These are phyloP conservation scores for Toxoplasma gondii DNA, from an alignment of 169 alveolate species.

Conservation along the genomic window DNA sequence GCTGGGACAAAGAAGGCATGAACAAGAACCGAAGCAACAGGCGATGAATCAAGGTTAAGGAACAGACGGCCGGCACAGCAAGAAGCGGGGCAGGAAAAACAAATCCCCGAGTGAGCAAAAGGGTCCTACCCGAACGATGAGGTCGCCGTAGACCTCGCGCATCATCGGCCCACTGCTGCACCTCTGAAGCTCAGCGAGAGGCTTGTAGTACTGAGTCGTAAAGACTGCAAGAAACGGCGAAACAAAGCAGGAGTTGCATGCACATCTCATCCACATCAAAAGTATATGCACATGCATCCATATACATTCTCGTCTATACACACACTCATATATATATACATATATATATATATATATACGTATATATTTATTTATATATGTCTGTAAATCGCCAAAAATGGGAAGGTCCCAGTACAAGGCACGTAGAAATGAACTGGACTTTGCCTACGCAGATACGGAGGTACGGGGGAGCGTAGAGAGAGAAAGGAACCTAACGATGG, in stretches of 20 bases:
- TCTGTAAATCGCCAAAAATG: too few species aligned
- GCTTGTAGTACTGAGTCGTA: conserved; percentile 44
- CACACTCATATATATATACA: too few species aligned
- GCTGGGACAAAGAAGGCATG: neutral
- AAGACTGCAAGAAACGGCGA: neutral
- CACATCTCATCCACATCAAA: too few species aligned
- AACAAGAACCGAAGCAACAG: neutral
- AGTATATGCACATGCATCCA: too few species aligned
- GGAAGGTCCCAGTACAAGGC: too few species aligned
- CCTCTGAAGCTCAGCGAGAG: neutral
- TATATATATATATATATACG: neutral
- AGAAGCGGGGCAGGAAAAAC: too few species aligned
- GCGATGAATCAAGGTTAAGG: neutral
- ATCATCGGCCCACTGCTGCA: neutral
- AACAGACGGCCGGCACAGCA: too few species aligned
- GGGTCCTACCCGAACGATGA: conserved; percentile 14
- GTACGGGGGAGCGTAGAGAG: too few species aligned
- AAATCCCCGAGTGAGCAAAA: neutral
- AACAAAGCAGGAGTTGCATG: neutral
- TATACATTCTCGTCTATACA: too few species aligned
- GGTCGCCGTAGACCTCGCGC: conserved; percentile 37
- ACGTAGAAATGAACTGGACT: too few species aligned
- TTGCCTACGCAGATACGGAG: too few species aligned
- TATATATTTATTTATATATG: neutral
- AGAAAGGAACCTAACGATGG: too few species aligned